These are phyloP conservation scores for Sinapis alba DNA, from an alignment of 441 rosid species.

Conservation along the genomic window DNA sequence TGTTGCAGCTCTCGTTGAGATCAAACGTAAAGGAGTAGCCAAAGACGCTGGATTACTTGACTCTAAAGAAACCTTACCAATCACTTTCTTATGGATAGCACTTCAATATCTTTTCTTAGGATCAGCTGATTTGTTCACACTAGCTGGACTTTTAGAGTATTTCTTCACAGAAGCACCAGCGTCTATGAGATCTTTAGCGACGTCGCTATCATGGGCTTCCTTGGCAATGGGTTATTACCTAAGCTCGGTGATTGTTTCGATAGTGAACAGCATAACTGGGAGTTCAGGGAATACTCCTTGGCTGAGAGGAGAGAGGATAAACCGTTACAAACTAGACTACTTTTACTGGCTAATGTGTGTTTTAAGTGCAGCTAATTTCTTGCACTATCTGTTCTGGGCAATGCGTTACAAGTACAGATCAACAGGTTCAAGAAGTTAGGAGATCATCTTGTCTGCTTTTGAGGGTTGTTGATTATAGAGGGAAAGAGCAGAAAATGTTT, in stretches of 20 bases:
- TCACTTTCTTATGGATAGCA: constrained; percentile 79
- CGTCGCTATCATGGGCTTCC: constrained; percentile 83
- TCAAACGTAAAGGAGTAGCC: constrained; percentile 74
- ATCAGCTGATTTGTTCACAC: constrained; percentile 87
- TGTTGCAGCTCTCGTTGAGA: constrained; percentile 79
- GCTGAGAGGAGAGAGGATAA: constrained; percentile 64
- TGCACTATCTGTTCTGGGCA: constrained; percentile 82
- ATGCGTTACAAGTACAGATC: constrained; percentile 65
- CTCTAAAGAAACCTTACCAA: constrained; percentile 52
- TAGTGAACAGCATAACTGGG: constrained; percentile 61
- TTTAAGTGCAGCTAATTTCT: constrained; percentile 69
- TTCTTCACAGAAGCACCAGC: constrained; percentile 89
- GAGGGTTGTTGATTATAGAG: constrained; percentile 19
- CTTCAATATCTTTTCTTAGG: constrained; percentile 79
- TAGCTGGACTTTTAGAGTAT: constrained; percentile 83
- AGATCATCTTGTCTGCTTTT: neutral
- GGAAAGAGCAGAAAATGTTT: neutral
- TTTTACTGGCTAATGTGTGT: constrained; percentile 91
- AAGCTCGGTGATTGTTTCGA: constrained; percentile 76
- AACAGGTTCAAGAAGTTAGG: constrained; percentile 25
- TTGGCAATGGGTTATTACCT: constrained; percentile 87
- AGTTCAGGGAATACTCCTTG: constrained; percentile 51
- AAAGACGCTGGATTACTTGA: constrained; percentile 45
- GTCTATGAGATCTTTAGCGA: constrained; percentile 83
- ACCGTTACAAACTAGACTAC: constrained; percentile 65